Evolutionary conservation across 202 grass and related monocot genomes (phyloP).

Genomic region (Zoysia matrella): DNA sequence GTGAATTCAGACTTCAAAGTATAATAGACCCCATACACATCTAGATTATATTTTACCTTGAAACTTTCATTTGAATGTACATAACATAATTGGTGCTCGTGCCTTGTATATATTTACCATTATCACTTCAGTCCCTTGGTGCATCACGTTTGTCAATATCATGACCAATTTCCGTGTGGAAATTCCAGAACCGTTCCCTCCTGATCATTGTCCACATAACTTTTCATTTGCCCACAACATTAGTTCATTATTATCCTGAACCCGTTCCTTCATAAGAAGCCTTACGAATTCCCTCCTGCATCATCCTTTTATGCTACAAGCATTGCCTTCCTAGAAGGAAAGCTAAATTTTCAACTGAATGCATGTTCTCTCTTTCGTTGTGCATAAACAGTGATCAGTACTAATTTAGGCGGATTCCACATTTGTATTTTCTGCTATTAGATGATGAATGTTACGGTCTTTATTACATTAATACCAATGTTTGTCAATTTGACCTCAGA

Average conservation of each 20-base stretch:
- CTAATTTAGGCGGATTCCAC: slow-evolving; percentile 7
- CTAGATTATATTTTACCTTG: background rate
- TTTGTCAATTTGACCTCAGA: background rate
- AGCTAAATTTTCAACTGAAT: slow-evolving; percentile 5
- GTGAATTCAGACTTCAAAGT: background rate
- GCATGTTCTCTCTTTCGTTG: background rate
- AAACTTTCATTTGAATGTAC: background rate
- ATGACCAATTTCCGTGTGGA: background rate
- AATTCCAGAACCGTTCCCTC: background rate
- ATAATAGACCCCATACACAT: background rate
- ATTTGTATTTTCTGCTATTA: slow-evolving; percentile 12
- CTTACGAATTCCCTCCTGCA: background rate
- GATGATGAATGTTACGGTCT: background rate
- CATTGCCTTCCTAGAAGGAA: background rate
- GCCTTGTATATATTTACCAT: background rate
- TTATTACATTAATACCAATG: background rate
- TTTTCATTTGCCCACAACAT: background rate
- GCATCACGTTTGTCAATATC: background rate
- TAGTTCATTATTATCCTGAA: background rate
- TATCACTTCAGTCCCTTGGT: background rate
- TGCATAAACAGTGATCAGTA: slow-evolving; percentile 8
- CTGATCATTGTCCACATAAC: background rate
- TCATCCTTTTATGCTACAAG: background rate
- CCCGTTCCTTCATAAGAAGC: background rate
- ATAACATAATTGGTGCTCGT: background rate